A percentile compares a stretch with the other conserved stretches of the same genome.
phyloP scores from a whole-genome alignment of 768 basidiomycete genomes.

The Trametes cubensis region DNA sequence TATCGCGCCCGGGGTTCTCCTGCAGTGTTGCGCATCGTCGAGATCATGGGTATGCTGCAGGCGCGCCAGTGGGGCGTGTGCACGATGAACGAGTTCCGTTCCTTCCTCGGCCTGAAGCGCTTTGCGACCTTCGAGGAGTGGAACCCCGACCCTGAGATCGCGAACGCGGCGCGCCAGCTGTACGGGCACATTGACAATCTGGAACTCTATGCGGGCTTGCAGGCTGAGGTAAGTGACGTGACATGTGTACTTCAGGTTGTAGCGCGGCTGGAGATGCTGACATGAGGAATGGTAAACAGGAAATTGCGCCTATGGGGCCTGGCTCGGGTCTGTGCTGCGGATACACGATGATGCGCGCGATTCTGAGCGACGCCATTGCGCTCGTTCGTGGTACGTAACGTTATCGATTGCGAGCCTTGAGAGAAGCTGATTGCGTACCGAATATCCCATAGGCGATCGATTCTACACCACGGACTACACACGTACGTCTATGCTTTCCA shows the following conservation, averaged over 20 bases:
- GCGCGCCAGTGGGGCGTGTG: constrained; percentile 54
- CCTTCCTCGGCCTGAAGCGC: constrained; percentile 71
- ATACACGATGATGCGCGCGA: constrained; percentile 84
- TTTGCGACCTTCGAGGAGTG: constrained; percentile 69
- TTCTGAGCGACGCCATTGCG: constrained; percentile 76
- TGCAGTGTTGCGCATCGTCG: constrained; percentile 49
- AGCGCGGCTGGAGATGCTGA: background rate
- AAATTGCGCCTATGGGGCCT: constrained; percentile 43
- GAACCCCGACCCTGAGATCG: constrained; percentile 63
- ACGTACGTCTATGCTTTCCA: constrained; percentile 48
- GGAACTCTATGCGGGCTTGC: constrained; percentile 65
- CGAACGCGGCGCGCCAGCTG: constrained; percentile 60
- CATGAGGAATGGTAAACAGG: background rate
- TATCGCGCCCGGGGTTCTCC: constrained; percentile 54
- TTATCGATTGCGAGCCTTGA: background rate
- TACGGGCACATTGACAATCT: constrained; percentile 78
- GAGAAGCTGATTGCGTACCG: background rate
- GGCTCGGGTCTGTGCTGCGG: constrained; percentile 83
- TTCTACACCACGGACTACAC: constrained; percentile 80
- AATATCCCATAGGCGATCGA: constrained; percentile 57
- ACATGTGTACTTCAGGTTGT: constrained; percentile 3
- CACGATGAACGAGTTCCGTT: constrained; percentile 67
- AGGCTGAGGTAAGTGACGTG: constrained; percentile 20
- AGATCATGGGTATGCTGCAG: constrained; percentile 59
- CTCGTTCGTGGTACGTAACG: constrained; percentile 49